Evolutionary conservation across 352 stramenopile genomes (phyloP).

Genomic region (Phytophthora lateralis): DNA sequence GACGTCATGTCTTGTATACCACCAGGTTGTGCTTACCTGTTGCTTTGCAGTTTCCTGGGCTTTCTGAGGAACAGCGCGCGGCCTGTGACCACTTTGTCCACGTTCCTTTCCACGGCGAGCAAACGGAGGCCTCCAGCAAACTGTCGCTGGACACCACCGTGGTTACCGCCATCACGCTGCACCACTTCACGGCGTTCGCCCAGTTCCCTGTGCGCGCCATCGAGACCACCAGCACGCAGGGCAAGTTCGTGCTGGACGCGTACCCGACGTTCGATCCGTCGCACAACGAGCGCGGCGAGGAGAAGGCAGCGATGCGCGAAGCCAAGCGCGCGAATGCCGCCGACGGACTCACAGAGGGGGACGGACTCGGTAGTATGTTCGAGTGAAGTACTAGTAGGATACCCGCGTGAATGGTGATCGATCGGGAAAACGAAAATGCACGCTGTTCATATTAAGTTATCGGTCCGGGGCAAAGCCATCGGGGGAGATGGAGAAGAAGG

Average conservation of each 20-base stretch:
- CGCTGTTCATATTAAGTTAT: constrained; percentile 46
- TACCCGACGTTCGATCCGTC: constrained; percentile 53
- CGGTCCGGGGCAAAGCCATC: constrained; percentile 20
- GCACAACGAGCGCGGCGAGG: constrained; percentile 33
- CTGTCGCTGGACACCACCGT: constrained; percentile 69
- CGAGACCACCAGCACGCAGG: constrained; percentile 67
- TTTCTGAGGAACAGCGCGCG: constrained; percentile 62
- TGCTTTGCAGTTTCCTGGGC: constrained; percentile 38
- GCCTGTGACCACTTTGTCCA: constrained; percentile 77
- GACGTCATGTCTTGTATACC: constrained; percentile 1
- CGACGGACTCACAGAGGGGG: constrained; percentile 43
- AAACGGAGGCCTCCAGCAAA: constrained; percentile 39
- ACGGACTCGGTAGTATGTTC: constrained; percentile 59
- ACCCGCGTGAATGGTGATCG: constrained; percentile 7
- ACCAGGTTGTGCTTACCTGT: neutral
- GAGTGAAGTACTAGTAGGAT: too few species aligned
- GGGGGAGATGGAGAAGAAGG: constrained; percentile 29
- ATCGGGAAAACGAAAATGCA: constrained; percentile 28
- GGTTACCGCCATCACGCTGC: constrained; percentile 64
- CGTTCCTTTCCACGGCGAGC: constrained; percentile 55
- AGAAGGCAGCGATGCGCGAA: constrained; percentile 55
- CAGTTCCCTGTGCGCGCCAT: constrained; percentile 63
- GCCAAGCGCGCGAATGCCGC: constrained; percentile 47
- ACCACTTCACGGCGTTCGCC: constrained; percentile 70
- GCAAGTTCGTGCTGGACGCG: constrained; percentile 78